phyloP scores from a whole-genome alignment of 176 grass and related monocot species.

The Rhynchospora tenuis region DNA sequence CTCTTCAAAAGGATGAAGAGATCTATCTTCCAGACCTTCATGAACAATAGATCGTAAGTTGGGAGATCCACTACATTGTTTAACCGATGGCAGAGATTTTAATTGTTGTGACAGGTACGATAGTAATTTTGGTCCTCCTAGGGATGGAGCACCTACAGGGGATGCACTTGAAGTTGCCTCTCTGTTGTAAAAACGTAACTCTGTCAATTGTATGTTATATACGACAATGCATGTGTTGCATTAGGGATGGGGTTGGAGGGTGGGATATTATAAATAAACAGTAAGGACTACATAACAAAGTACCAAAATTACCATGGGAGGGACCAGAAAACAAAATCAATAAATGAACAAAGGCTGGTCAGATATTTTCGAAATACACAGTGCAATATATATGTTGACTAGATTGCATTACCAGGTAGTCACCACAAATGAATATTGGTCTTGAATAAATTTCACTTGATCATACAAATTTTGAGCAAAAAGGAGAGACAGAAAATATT shows the following conservation, averaged over 20 bases:
- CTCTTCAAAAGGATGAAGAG: slow-evolving; percentile 7
- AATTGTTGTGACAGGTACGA: slow-evolving; percentile 19
- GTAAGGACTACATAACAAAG: not conserved
- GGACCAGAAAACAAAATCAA: not conserved
- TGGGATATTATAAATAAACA: not conserved
- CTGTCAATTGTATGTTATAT: not conserved
- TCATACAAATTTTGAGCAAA: not conserved
- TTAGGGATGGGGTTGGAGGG: not conserved
- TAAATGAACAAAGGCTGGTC: not conserved
- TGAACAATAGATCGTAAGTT: not conserved
- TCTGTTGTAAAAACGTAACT: not conserved
- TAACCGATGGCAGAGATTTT: slow-evolving; percentile 15
- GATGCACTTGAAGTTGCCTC: slow-evolving; percentile 17
- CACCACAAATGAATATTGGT: not conserved
- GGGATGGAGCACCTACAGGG: not conserved
- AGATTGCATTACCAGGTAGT: not conserved
- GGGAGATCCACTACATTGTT: not conserved
- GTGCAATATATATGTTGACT: not conserved
- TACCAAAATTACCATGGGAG: not conserved
- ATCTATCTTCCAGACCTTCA: slow-evolving; percentile 13
- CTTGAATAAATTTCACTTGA: not conserved
- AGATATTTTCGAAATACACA: not conserved
- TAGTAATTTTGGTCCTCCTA: slow-evolving; percentile 10
- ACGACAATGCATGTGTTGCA: not conserved
- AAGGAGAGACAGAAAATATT: not conserved